Conservation (phyloP, 768 basidiomycete species). For the Clathrus columnatus region DNA sequence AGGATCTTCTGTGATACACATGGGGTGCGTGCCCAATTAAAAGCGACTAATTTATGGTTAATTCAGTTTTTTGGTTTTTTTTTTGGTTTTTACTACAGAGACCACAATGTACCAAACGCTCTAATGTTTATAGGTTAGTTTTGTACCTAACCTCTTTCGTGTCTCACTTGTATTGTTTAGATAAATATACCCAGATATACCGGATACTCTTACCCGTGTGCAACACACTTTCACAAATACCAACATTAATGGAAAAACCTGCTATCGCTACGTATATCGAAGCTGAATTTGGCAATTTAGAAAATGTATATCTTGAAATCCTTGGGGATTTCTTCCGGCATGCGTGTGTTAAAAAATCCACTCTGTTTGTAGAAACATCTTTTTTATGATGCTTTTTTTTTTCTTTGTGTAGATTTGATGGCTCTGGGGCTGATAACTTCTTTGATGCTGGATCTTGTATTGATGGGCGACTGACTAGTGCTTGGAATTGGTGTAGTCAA, state of each 20-base stretch:
- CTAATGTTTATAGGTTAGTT: constrained; percentile 68
- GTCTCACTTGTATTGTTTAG: constrained; percentile 19
- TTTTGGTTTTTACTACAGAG: constrained; percentile 21
- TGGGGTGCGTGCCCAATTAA: constrained; percentile 36
- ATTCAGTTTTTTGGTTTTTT: constrained; percentile 5
- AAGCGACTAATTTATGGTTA: not conserved
- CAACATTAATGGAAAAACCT: constrained; percentile 54
- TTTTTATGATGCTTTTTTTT: not conserved
- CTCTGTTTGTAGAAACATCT: not conserved
- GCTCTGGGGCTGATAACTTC: constrained; percentile 86
- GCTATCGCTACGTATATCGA: constrained; percentile 70
- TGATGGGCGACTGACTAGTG: constrained; percentile 78
- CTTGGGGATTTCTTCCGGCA: constrained; percentile 80
- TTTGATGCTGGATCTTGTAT: constrained; percentile 75
- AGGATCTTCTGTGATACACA: constrained; percentile 80
- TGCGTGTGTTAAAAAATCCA: constrained; percentile 26
- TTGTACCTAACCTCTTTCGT: not conserved
- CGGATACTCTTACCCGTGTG: constrained; percentile 83
- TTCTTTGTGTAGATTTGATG: constrained; percentile 48
- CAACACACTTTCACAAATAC: constrained; percentile 69
- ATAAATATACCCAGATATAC: constrained; percentile 90
- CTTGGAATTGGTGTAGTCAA: constrained; percentile 86
- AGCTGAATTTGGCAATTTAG: constrained; percentile 70
- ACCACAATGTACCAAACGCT: constrained; percentile 77
- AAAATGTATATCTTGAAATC: constrained; percentile 61